These are phyloP conservation scores for Scalesia atractyloides DNA, from an alignment of 129 eudicot genomes.

Conservation along the genomic window DNA sequence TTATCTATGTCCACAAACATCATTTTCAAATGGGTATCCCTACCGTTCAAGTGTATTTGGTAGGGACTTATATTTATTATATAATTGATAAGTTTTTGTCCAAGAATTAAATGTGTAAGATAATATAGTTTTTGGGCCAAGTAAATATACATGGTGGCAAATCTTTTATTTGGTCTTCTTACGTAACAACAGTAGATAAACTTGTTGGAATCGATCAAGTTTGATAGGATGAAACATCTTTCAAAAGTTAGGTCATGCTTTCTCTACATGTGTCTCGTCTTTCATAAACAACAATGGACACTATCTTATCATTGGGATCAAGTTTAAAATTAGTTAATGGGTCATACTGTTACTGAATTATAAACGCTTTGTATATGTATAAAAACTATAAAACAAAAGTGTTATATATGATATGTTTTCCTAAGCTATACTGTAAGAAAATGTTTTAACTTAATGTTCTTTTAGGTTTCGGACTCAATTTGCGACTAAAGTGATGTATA, in stretches of 20 bases:
- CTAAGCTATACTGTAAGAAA: too few relatives aligned
- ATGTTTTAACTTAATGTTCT: too few relatives aligned
- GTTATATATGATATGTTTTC: too few relatives aligned
- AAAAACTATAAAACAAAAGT: not conserved
- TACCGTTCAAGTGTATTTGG: constrained; percentile 24
- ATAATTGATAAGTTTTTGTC: constrained; percentile 21
- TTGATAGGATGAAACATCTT: constrained; percentile 29
- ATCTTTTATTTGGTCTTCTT: constrained; percentile 33
- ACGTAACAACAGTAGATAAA: constrained; percentile 31
- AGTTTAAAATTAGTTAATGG: not conserved
- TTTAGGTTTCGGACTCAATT: not conserved
- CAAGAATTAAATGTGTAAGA: constrained; percentile 22
- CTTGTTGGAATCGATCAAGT: constrained; percentile 10
- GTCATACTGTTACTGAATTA: not conserved
- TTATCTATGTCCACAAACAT: constrained; percentile 35
- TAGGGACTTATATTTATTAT: constrained; percentile 9
- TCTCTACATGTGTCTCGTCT: constrained; percentile 29
- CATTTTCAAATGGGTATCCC: constrained; percentile 21
- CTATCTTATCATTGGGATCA: constrained; percentile 3
- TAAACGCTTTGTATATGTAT: not conserved
- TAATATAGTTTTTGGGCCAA: constrained; percentile 35
- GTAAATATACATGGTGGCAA: constrained; percentile 40
- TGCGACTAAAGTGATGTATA: too few relatives aligned
- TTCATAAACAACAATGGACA: constrained; percentile 18
- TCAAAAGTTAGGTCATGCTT: constrained; percentile 34